These are phyloP conservation scores for Starmerella bombi DNA, from an alignment of 805 yeast genomes.

Conservation along the genomic window DNA sequence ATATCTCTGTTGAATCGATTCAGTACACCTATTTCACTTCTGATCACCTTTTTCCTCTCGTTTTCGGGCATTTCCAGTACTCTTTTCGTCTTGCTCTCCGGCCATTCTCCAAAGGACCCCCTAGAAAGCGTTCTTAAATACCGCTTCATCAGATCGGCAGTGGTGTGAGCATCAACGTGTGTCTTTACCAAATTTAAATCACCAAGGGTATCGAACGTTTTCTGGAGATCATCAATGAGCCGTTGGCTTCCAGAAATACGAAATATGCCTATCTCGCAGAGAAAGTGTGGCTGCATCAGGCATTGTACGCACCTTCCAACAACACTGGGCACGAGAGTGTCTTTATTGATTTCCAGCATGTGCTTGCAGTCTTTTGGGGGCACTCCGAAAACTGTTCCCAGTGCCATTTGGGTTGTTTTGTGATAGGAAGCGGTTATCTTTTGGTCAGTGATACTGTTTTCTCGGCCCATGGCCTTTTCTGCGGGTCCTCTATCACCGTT, in stretches of 20 bases:
- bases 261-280: conserved; percentile 83
- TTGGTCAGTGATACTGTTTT: not conserved
- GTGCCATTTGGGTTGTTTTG: not conserved
- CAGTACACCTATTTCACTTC: conserved; percentile 25
- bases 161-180: conserved; percentile 59
- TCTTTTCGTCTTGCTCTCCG: conserved; percentile 1
- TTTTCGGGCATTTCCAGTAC: conserved; percentile 24
- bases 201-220: conserved; percentile 38
- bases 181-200: conserved; percentile 17
- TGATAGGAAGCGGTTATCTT: not conserved
- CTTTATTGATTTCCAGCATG: conserved; percentile 54
- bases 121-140: conserved; percentile 68
- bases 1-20: conserved; percentile 47
- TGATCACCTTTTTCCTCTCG: conserved; percentile 21
- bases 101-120: conserved; percentile 31
- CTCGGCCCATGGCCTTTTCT: not conserved
- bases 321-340: conserved; percentile 53
- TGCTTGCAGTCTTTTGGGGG: conserved; percentile 6
- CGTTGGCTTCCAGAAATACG: conserved; percentile 60
- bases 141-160: conserved; percentile 72
- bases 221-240: conserved; percentile 50
- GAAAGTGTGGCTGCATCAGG: conserved; percentile 51
- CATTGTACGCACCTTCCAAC: conserved; percentile 62
- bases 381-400: conserved; percentile 7
- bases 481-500: too few relatives aligned